These are phyloP conservation scores for Magnolia sinica DNA, from an alignment of 164 flowering plant species.

Conservation along the genomic window DNA sequence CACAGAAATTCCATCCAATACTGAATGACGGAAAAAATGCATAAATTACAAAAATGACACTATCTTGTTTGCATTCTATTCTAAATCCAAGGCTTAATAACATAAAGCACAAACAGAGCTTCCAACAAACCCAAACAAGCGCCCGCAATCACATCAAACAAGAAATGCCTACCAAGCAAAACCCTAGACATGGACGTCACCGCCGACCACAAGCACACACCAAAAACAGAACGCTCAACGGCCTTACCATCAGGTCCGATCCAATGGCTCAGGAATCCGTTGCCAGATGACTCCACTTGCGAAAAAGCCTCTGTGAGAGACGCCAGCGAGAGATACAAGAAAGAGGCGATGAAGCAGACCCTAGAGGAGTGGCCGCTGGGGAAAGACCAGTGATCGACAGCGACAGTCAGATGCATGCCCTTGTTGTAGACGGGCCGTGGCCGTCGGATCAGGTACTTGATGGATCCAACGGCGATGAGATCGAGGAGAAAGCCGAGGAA, in stretches of 20 bases:
- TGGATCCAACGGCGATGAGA: slow-evolving; percentile 48
- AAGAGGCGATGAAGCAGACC: slow-evolving; percentile 59
- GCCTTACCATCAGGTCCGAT: slow-evolving; percentile 17
- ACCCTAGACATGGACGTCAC: slow-evolving; percentile 73
- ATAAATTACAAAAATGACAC: not conserved
- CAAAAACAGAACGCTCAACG: slow-evolving; percentile 14
- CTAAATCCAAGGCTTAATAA: slow-evolving; percentile 15
- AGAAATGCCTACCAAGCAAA: slow-evolving; percentile 79
- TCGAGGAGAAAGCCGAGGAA: slow-evolving; percentile 64
- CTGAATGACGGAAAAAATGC: too few species aligned
- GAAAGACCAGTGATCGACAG: slow-evolving; percentile 83
- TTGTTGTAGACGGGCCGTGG: slow-evolving; percentile 76
- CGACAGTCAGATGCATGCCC: slow-evolving; percentile 52
- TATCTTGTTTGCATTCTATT: not conserved
- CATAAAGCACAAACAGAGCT: slow-evolving; percentile 39
- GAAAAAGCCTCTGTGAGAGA: slow-evolving; percentile 18
- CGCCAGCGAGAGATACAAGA: slow-evolving; percentile 29
- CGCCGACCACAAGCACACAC: slow-evolving; percentile 48
- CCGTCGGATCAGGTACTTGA: slow-evolving; percentile 54
- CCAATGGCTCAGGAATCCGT: not conserved
- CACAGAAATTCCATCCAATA: too few species aligned
- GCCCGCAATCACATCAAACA: slow-evolving; percentile 70
- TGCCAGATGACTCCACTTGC: slow-evolving; percentile 5
- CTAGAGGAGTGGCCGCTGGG: slow-evolving; percentile 89
- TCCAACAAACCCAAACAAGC: slow-evolving; percentile 65